Conservation (phyloP, 176 grass and related monocot genomes). For the Leersia perrieri region DNA sequence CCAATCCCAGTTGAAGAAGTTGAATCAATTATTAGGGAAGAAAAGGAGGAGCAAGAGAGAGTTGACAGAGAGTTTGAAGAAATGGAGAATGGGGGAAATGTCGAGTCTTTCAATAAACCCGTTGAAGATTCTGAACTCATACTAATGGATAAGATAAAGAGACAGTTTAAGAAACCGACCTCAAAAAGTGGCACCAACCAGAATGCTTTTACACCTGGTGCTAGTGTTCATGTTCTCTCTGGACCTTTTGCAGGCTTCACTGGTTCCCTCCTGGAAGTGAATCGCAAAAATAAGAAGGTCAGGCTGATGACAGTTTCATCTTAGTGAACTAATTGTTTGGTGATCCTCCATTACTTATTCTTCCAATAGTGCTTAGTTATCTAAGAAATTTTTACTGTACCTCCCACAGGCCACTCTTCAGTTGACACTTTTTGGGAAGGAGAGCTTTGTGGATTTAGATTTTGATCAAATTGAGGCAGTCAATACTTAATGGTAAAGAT, state of each 20-base stretch:
- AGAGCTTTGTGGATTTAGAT: slow-evolving; percentile 81
- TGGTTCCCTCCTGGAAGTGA: slow-evolving; percentile 60
- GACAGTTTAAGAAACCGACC: slow-evolving; percentile 43
- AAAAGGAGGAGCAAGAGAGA: slow-evolving; percentile 77
- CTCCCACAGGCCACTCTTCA: slow-evolving; percentile 63
- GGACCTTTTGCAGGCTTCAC: slow-evolving; percentile 73
- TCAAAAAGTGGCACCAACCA: slow-evolving; percentile 12
- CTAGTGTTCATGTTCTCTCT: slow-evolving; percentile 55
- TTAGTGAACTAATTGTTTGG: neutral
- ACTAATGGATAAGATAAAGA: slow-evolving; percentile 48
- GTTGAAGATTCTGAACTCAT: slow-evolving; percentile 45
- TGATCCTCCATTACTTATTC: neutral
- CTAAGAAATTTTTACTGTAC: slow-evolving; percentile 19
- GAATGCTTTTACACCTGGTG: slow-evolving; percentile 46
- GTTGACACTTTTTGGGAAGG: slow-evolving; percentile 76
- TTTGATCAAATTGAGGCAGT: slow-evolving; percentile 76
- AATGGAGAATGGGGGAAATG: slow-evolving; percentile 35
- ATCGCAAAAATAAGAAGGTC: slow-evolving; percentile 79
- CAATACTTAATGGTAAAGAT: slow-evolving; percentile 12
- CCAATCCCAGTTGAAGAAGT: slow-evolving; percentile 67
- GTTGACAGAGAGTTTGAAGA: slow-evolving; percentile 65
- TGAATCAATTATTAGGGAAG: slow-evolving; percentile 62
- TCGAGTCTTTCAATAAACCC: slow-evolving; percentile 28
- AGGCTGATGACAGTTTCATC: neutral
- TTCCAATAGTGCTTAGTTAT: slow-evolving; percentile 23